A percentile compares a stretch with the other conserved stretches of the same genome.
Conservation (phyloP, 306 rosid species). For the Quercus cerris region DNA sequence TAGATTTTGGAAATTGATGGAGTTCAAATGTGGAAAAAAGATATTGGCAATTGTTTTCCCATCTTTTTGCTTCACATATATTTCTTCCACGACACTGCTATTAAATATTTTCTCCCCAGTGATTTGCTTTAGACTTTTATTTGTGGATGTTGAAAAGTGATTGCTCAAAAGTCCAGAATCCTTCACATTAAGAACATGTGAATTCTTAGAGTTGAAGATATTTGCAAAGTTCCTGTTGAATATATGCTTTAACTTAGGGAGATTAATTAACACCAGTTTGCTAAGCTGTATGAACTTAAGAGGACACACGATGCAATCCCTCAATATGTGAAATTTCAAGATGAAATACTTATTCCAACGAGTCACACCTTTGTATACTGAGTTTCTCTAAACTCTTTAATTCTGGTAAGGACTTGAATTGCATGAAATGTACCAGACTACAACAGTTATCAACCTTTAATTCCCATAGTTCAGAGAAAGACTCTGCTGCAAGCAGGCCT, state of each 20-base stretch:
- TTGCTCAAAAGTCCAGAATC: too few species aligned
- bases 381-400: constrained; percentile 18
- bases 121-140: too few species aligned
- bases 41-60: too few species aligned
- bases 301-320: not conserved
- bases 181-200: too few species aligned
- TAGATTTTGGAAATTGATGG: too few species aligned
- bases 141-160: too few species aligned
- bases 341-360: constrained; percentile 4
- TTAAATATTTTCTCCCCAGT: too few species aligned
- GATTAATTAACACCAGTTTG: not conserved
- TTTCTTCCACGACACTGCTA: too few species aligned
- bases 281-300: not conserved
- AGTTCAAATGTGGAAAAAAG: too few species aligned
- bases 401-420: not conserved
- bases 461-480: not conserved
- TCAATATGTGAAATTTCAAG: not conserved
- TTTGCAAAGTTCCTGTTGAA: too few species aligned
- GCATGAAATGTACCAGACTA: constrained; percentile 1
- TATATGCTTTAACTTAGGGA: not conserved
- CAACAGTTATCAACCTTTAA: not conserved
- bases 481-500: not conserved
- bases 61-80: too few species aligned
- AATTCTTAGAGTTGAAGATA: too few species aligned
- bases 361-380: constrained; percentile 5